Evolutionary conservation across 345 rosid species (phyloP).

Genomic region (Salix suchowensis): DNA sequence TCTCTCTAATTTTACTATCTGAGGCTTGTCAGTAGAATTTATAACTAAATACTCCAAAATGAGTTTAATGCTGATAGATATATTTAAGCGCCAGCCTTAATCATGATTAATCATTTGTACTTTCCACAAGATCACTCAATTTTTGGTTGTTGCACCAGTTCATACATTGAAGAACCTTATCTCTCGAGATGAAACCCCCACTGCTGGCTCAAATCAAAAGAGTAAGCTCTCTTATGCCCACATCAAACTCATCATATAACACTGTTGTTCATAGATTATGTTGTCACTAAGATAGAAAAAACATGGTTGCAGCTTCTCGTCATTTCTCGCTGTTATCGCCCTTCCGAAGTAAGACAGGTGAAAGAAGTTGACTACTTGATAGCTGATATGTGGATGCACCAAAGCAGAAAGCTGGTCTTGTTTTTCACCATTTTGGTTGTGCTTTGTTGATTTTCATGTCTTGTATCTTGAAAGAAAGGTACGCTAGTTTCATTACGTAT

Average conservation of each 20-base stretch:
- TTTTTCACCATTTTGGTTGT: constrained; percentile 11
- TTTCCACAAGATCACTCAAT: constrained; percentile 11
- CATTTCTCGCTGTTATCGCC: constrained; percentile 69
- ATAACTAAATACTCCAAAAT: background rate
- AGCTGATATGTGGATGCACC: constrained; percentile 6
- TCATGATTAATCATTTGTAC: background rate
- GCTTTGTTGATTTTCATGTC: background rate
- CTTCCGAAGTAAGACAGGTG: constrained; percentile 71
- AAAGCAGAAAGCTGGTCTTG: constrained; percentile 10
- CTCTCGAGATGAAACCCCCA: constrained; percentile 74
- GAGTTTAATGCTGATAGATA: background rate
- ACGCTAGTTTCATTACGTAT: background rate
- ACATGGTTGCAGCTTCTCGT: constrained; percentile 59
- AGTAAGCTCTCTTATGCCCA: constrained; percentile 37
- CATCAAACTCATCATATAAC: background rate
- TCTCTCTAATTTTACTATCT: background rate
- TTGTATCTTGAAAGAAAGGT: constrained; percentile 2
- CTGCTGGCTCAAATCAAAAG: constrained; percentile 50
- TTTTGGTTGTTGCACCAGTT: constrained; percentile 40
- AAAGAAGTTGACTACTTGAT: constrained; percentile 42
- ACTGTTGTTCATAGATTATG: background rate
- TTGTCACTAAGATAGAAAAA: background rate
- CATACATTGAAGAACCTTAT: constrained; percentile 83
- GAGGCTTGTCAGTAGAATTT: background rate
- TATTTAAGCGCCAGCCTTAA: background rate